Conservation (phyloP, 129 eudicot genomes). For the Artemisia tridentata region DNA sequence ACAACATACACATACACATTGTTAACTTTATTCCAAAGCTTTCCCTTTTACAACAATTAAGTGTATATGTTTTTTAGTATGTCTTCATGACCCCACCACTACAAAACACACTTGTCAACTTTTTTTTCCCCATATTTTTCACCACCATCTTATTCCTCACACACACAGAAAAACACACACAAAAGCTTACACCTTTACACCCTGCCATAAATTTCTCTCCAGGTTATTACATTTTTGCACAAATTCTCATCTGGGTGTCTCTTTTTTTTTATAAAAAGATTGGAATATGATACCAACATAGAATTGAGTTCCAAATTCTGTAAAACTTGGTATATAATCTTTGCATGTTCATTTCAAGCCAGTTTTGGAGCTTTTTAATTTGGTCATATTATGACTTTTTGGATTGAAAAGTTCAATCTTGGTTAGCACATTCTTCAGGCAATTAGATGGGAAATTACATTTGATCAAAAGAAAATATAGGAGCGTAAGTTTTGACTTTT, state of each 20-base stretch:
- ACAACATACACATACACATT: conserved; percentile 14
- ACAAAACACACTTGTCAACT: conserved; percentile 32
- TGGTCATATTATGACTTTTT: conserved; percentile 1
- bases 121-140: conserved; percentile 28
- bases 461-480: conserved; percentile 9
- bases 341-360: conserved; percentile 23
- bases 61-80: conserved; percentile 24
- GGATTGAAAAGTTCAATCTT: conserved; percentile 19
- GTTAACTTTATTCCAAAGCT: conserved; percentile 27
- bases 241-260: conserved; percentile 14
- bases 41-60: conserved; percentile 19
- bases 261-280: conserved; percentile 22
- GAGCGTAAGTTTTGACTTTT: conserved; percentile 18
- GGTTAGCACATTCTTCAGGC: conserved; percentile 23
- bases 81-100: conserved; percentile 23
- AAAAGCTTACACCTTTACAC: conserved; percentile 32
- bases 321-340: conserved; percentile 14
- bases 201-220: conserved; percentile 2
- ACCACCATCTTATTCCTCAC: conserved; percentile 20
- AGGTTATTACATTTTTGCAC: conserved; percentile 21
- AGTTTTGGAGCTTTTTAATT: neutral
- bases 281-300: conserved; percentile 26
- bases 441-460: conserved; percentile 1
- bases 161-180: conserved; percentile 3
- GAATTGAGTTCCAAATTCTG: conserved; percentile 22